Percentiles rank a stretch among this genome's conserved stretches.
Conservation (phyloP, 2,329 filamentous ascomycete species). For the Cadophora malorum region DNA sequence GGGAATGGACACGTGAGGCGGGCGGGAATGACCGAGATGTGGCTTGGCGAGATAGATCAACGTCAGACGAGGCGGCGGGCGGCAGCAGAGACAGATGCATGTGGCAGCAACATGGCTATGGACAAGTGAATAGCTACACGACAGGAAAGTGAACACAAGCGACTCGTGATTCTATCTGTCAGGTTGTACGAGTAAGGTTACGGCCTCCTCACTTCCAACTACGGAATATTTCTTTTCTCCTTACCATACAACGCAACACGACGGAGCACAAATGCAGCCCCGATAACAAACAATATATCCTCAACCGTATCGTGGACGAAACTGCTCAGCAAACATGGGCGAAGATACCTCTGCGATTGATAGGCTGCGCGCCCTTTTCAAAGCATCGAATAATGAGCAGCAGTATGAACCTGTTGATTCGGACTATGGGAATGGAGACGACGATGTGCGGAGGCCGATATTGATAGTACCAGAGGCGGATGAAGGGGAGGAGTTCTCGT, state of each 20-base stretch:
- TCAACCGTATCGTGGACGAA: neutral
- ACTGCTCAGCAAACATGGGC: slow-evolving; percentile 18
- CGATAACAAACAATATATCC: neutral
- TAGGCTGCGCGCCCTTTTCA: slow-evolving; percentile 38
- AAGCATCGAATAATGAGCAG: slow-evolving; percentile 32
- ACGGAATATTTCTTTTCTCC: neutral
- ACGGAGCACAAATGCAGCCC: slow-evolving; percentile 21
- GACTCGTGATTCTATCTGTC: slow-evolving; percentile 3
- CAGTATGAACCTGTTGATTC: slow-evolving; percentile 40
- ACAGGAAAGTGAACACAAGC: neutral
- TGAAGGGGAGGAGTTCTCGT: slow-evolving; percentile 69
- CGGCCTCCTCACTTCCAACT: neutral
- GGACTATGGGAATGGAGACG: slow-evolving; percentile 30
- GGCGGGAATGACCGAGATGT: slow-evolving; percentile 1
- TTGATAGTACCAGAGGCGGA: slow-evolving; percentile 29
- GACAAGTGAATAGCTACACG: slow-evolving; percentile 1
- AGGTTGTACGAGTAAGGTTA: neutral
- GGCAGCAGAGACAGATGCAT: neutral
- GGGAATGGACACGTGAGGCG: neutral
- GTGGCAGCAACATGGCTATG: slow-evolving; percentile 10
- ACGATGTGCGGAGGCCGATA: slow-evolving; percentile 32
- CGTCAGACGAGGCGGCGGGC: neutral
- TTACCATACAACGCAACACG: neutral
- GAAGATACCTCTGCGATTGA: slow-evolving; percentile 33
- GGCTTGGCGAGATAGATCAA: slow-evolving; percentile 11